Conservation (phyloP, 495 filamentous ascomycete species). For the Penicillium macrosclerotiorum region DNA sequence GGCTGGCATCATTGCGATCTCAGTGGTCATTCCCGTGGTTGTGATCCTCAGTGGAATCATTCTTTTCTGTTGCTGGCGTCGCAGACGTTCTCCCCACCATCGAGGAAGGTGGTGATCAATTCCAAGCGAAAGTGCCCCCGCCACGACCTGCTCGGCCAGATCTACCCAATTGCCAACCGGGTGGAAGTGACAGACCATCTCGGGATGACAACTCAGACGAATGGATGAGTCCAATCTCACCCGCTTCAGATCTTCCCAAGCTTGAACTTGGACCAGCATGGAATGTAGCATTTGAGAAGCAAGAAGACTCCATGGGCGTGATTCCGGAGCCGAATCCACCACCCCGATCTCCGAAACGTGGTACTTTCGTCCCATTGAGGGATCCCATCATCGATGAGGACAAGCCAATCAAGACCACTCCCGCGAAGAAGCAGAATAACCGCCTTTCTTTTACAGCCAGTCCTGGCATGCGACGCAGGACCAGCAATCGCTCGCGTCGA, state of each 20-base stretch:
- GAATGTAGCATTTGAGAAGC: constrained; percentile 28
- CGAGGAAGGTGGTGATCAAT: constrained; percentile 22
- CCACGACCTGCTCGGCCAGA: constrained; percentile 24
- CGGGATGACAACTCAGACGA: constrained; percentile 23
- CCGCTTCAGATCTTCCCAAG: constrained; percentile 32
- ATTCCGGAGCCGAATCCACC: constrained; percentile 25
- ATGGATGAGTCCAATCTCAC: constrained; percentile 25
- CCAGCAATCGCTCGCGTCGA: constrained; percentile 32
- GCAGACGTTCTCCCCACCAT: constrained; percentile 27
- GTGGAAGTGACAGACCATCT: constrained; percentile 19
- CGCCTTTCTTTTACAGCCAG: constrained; percentile 32
- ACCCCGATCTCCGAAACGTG: constrained; percentile 30
- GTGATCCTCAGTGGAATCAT: constrained; percentile 32
- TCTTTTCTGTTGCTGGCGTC: constrained; percentile 44
- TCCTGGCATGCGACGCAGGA: constrained; percentile 30
- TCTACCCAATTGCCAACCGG: constrained; percentile 30
- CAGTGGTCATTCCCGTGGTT: constrained; percentile 41
- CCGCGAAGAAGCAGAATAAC: constrained; percentile 27
- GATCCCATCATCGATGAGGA: constrained; percentile 24
- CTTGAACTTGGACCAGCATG: constrained; percentile 39
- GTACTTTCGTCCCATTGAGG: constrained; percentile 28
- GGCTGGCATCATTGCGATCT: constrained; percentile 45
- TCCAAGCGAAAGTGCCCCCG: constrained; percentile 23
- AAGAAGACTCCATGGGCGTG: constrained; percentile 13
- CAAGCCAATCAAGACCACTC: constrained; percentile 19